Evolutionary conservation across 768 basidiomycete species (phyloP).

Genomic region (Mycena pura): DNA sequence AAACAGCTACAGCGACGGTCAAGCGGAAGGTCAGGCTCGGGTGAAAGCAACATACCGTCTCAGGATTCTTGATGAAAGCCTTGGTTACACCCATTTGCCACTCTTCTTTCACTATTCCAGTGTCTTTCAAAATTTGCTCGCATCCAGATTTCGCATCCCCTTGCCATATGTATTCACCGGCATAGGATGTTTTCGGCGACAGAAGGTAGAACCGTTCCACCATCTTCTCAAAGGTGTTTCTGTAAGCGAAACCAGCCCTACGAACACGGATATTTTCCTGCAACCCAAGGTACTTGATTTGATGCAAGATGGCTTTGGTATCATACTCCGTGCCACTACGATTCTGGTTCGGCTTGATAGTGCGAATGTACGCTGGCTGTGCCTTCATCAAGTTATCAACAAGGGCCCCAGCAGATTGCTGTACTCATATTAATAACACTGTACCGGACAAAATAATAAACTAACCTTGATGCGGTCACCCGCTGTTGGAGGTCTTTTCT

Average conservation of each 20-base stretch:
- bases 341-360: slow-evolving; percentile 99
- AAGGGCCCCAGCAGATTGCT: slow-evolving; percentile 93
- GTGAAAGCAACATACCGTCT: slow-evolving; percentile 68
- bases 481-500: slow-evolving; percentile 97
- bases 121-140: slow-evolving; percentile 90
- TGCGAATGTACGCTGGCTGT: slow-evolving; percentile 97
- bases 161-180: slow-evolving; percentile 97
- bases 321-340: slow-evolving; percentile 93
- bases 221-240: slow-evolving; percentile 99
- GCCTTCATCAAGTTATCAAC: slow-evolving; percentile 98
- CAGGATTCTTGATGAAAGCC: slow-evolving; percentile 99
- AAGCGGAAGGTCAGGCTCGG: not conserved
- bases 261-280: slow-evolving; percentile 99
- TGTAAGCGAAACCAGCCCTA: slow-evolving; percentile 96
- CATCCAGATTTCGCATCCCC: slow-evolving; percentile 92
- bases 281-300: slow-evolving; percentile 98
- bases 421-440: not conserved
- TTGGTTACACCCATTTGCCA: slow-evolving; percentile 99
- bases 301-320: slow-evolving; percentile 93
- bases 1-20: slow-evolving; percentile 72
- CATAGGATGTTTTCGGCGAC: slow-evolving; percentile 95
- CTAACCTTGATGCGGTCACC: slow-evolving; percentile 95
- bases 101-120: slow-evolving; percentile 94
- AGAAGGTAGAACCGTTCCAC: slow-evolving; percentile 97
- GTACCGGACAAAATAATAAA: not conserved